Evolutionary conservation across 345 rosid genomes (phyloP), one percentile per base, ranked within the genome.

Genomic region (Populus davidiana): DNA sequence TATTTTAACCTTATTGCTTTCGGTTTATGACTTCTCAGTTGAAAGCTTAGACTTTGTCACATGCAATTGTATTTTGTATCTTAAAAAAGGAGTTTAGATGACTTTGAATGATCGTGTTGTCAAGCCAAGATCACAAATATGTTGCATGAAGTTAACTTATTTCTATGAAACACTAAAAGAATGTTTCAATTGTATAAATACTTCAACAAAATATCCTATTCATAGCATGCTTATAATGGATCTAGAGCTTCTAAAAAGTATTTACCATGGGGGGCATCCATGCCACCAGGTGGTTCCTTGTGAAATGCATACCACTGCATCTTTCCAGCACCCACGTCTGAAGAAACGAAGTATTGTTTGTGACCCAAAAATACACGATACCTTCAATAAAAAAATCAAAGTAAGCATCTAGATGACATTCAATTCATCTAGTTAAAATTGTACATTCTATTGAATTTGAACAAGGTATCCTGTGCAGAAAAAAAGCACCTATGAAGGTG

Each of bases 231-330:
- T 17, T 27, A 69, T 5, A 52, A 23, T 50, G 65, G 31, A 29
- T 36, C 27, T n/a, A 52, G 27, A 83, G 73, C 64, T 80, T 66
- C 50, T 0, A 41, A 74, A 43, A 61, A 62, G 73, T 47, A 77
- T 67, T n/a, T 89, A 91, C 97, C 96, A 74, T 59, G 56, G 0
- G 92, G 90, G 50, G 77, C 72, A 87, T 93, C 99, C 13, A 76
- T 82, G 2, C 99, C 98, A 74, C 98, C 97, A 21, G 95, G 81
- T 35, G 91, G 83, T 79, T 93, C 98, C 49, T 96, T 83, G 82
- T 92, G 89, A 80, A 96, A 96, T 21, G 96, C 99, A 21, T 96
- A 93, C 97, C 99, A 96, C 82, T 96, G 99, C 97, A 96, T 96
- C 90, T 93, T 93, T 74, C 99, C 99, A 27, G 89, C 93, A 79